Base-by-base conservation (phyloP, 768 basidiomycete species). In the Lentinula raphanica region DNA sequence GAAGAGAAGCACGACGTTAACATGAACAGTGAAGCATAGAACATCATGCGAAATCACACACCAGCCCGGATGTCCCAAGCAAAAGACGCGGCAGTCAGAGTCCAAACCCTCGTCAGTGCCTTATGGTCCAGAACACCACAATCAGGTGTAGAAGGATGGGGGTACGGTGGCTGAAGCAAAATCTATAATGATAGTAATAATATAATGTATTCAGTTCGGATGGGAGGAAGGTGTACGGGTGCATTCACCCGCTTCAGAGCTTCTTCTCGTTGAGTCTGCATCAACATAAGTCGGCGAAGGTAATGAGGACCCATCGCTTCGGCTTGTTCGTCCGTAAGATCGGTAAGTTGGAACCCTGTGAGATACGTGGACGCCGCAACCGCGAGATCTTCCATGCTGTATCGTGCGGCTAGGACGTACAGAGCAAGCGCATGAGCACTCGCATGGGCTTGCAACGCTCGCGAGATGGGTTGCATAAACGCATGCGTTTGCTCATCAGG, bases 261-360 rank as follows among this genome's bases (percentile, higher is more conserved):
- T 5, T 68, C 64, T 38, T 68, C 66, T 27, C 79, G 69, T 25
- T 64, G 65, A 27, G 70, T 58, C 48, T 77, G 76, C 7, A 80
- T 70, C 44, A 71, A 64, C 59, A 76, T 64, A 25, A 80, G 68
- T 38, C 74, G 69, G 40, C 71, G 74, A 55, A 79, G 66, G 63
- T 79, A 79, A 2, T 73, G 49, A 8, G 77, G 66, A 0, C 78
- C 78, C 55, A 79, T 77, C 19, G 65, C 63, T 39, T 67, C 58
- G 2, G 72, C 78, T 28, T 72, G 60, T 17, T 67, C 69, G 59
- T 79, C 76, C 1, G 75, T 71, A 32, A 80, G 65, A 8, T 59
- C 61, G 0, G 65, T 56, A 5, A 77, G 67, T 4, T 72, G 62
- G 49, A 66, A 67, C 2, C 74, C 68, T 50, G 78, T 67, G 7